These are phyloP conservation scores for Casuarina equisetifolia DNA, from an alignment of 306 rosid genomes.

Conservation along the genomic window DNA sequence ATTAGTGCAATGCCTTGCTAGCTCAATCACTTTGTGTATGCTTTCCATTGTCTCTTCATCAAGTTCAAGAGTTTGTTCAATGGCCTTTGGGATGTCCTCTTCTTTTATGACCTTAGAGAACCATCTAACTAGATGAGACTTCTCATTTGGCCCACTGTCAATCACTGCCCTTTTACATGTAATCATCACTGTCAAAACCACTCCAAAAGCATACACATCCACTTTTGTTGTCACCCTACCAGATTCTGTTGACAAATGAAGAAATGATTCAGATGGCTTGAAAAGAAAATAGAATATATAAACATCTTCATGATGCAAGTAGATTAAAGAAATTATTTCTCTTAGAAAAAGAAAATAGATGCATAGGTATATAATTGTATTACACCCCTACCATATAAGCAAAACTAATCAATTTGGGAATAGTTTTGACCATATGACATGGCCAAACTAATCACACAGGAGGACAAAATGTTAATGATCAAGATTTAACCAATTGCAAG, in stretches of 20 bases:
- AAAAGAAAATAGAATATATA: too few species aligned
- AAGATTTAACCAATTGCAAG: too few species aligned
- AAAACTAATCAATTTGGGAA: too few species aligned
- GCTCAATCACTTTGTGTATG: constrained; percentile 32
- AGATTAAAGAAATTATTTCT: too few species aligned
- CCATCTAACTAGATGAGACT: constrained; percentile 86
- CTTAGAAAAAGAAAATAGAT: too few species aligned
- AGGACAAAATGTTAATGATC: too few species aligned
- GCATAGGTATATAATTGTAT: too few species aligned
- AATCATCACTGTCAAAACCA: constrained; percentile 78
- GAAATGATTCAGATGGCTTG: background rate
- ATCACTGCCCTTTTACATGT: constrained; percentile 80
- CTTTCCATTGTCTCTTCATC: constrained; percentile 78
- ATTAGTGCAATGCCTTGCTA: too few species aligned
- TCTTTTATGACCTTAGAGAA: constrained; percentile 70
- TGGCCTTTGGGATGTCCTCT: constrained; percentile 84
- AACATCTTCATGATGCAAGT: too few species aligned
- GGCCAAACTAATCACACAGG: too few species aligned
- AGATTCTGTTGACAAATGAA: constrained; percentile 53
- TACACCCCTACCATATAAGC: too few species aligned
- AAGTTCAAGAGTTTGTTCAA: constrained; percentile 53
- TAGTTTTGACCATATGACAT: background rate
- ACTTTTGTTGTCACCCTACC: constrained; percentile 97
- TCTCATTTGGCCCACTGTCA: constrained; percentile 71
- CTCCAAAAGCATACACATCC: constrained; percentile 88